These are phyloP conservation scores for Strobilomyces confusus DNA, from an alignment of 768 basidiomycete species.

Conservation along the genomic window DNA sequence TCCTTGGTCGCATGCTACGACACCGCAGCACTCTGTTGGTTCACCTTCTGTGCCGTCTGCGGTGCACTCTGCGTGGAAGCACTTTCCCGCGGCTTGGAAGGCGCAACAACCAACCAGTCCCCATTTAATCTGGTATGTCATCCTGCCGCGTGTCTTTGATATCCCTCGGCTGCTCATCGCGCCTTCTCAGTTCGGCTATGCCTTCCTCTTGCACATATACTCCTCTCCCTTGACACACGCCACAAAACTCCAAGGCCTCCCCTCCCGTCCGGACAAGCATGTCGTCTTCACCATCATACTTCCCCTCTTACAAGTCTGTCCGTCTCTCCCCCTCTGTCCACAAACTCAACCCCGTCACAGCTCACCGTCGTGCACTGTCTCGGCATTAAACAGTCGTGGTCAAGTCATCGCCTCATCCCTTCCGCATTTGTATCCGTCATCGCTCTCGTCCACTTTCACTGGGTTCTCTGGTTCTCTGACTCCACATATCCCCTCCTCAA, in stretches of 20 bases:
- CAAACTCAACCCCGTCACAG: constrained; percentile 30
- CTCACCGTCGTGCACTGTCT: constrained; percentile 62
- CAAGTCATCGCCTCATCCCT: constrained; percentile 66
- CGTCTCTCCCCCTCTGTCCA: neutral
- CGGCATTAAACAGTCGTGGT: constrained; percentile 59
- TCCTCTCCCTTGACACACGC: constrained; percentile 59
- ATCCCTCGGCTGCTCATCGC: neutral
- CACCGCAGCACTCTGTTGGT: constrained; percentile 69
- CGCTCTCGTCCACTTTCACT: constrained; percentile 65
- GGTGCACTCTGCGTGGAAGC: constrained; percentile 61
- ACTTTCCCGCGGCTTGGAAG: constrained; percentile 65
- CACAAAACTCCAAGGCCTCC: constrained; percentile 37
- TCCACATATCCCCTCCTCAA: constrained; percentile 65
- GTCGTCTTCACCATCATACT: constrained; percentile 68
- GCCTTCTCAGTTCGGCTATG: constrained; percentile 59
- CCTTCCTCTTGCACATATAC: constrained; percentile 73
- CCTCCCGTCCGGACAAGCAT: constrained; percentile 69
- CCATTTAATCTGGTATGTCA: constrained; percentile 68
- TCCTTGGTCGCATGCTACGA: constrained; percentile 46
- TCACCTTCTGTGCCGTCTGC: constrained; percentile 66
- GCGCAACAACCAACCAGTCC: constrained; percentile 50
- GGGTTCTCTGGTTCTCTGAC: constrained; percentile 47
- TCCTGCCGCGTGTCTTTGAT: neutral
- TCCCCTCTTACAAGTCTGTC: constrained; percentile 64
- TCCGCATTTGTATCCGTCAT: constrained; percentile 59